Conservation (phyloP, 2,329 filamentous ascomycete genomes). For the Claviceps citrina region DNA sequence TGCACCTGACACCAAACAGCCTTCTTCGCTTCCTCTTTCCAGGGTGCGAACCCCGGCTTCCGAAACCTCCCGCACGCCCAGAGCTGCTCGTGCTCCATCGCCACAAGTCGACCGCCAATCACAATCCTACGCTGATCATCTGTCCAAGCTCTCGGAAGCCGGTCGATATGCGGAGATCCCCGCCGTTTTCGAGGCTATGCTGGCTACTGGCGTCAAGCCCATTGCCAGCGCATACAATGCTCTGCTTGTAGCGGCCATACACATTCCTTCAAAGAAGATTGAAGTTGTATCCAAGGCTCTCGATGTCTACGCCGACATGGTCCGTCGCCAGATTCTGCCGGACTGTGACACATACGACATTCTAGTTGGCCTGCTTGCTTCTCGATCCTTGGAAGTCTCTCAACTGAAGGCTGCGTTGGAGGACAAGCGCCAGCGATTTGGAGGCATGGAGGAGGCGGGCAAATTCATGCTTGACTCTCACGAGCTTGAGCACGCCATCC, state of each 20-base stretch:
- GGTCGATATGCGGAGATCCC: conserved; percentile 78
- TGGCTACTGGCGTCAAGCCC: conserved; percentile 67
- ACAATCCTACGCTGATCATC: conserved; percentile 59
- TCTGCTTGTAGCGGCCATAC: conserved; percentile 68
- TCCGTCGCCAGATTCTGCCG: conserved; percentile 65
- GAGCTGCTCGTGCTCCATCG: conserved; percentile 40
- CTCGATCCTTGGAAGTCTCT: conserved; percentile 64
- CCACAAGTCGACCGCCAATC: conserved; percentile 49
- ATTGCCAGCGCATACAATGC: conserved; percentile 84
- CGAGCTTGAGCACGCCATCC: conserved; percentile 72
- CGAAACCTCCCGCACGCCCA: conserved; percentile 27
- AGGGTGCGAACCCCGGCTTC: conserved; percentile 25
- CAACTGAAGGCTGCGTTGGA: conserved; percentile 59
- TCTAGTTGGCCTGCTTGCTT: conserved; percentile 66
- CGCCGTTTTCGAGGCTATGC: conserved; percentile 76
- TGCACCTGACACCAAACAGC: conserved; percentile 22
- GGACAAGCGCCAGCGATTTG: conserved; percentile 69
- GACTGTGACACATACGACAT: conserved; percentile 79
- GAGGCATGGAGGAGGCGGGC: conserved; percentile 67
- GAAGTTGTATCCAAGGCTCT: conserved; percentile 82
- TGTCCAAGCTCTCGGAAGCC: conserved; percentile 56
- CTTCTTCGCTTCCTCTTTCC: conserved; percentile 25
- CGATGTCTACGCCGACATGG: conserved; percentile 94
- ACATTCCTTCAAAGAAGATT: conserved; percentile 62
- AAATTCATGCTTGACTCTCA: conserved; percentile 82